phyloP scores from a whole-genome alignment of 441 rosid species.

The Populus tomentosa region DNA sequence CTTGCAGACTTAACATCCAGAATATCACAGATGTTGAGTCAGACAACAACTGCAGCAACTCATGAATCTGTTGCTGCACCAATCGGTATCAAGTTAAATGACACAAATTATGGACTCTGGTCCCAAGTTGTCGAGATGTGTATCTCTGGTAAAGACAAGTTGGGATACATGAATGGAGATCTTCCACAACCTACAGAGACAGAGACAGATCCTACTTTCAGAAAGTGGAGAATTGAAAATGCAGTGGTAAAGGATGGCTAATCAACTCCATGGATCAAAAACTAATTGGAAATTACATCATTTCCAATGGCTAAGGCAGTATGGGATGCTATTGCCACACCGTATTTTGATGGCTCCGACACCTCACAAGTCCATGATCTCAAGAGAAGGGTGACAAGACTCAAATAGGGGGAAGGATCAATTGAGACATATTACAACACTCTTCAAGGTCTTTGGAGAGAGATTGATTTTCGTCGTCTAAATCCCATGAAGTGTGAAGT shows the following conservation, averaged over 20 bases:
- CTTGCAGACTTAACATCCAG: neutral
- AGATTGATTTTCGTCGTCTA: neutral
- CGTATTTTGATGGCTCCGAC: neutral
- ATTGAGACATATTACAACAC: neutral
- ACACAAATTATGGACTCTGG: neutral
- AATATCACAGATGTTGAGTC: neutral
- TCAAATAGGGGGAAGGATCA: neutral
- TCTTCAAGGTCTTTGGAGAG: neutral
- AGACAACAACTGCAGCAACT: neutral
- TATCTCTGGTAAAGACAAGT: neutral
- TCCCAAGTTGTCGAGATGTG: slow-evolving; percentile 5
- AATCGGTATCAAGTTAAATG: slow-evolving; percentile 3
- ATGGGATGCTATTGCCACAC: neutral
- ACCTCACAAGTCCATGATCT: slow-evolving; percentile 7
- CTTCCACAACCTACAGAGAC: neutral
- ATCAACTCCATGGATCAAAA: slow-evolving; percentile 3
- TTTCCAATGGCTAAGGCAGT: neutral
- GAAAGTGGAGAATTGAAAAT: neutral
- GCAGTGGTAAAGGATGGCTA: slow-evolving; percentile 1
- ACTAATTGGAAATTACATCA: neutral
- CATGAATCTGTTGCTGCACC: neutral
- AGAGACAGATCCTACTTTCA: neutral
- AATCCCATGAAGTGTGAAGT: neutral
- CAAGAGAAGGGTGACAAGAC: neutral
- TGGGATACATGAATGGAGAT: neutral